Percentiles rank a stretch among this genome's conserved stretches.
phyloP scores from a whole-genome alignment of 768 basidiomycete genomes.

The Harrya chromipes region DNA sequence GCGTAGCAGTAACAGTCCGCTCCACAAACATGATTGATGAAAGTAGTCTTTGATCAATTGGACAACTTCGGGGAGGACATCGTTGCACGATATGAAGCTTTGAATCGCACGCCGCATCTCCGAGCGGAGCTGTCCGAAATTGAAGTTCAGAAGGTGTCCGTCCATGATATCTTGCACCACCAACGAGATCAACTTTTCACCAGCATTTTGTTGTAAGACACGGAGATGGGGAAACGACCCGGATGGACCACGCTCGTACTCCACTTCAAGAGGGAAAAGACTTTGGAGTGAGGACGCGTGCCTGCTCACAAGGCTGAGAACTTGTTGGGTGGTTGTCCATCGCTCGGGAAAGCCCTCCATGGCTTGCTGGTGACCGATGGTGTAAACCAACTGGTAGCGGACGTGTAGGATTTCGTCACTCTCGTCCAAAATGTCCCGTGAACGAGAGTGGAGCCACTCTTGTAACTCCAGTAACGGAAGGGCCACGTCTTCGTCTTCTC shows the following conservation, averaged over 20 bases:
- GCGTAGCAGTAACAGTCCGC: slow-evolving; percentile 31
- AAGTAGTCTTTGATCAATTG: slow-evolving; percentile 8
- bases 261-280: slow-evolving; percentile 10
- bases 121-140: slow-evolving; percentile 9
- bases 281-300: slow-evolving; percentile 9
- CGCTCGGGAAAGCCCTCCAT: slow-evolving; percentile 32
- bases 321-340: slow-evolving; percentile 33
- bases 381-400: slow-evolving; percentile 37
- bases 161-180: slow-evolving; percentile 18
- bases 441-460: slow-evolving; percentile 20
- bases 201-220: slow-evolving; percentile 13
- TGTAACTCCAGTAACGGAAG: slow-evolving; percentile 26
- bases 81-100: slow-evolving; percentile 22
- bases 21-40: slow-evolving; percentile 12
- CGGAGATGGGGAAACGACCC: slow-evolving; percentile 27
- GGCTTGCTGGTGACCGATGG: slow-evolving; percentile 28
- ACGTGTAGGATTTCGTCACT: slow-evolving; percentile 34
- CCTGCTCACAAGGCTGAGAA: slow-evolving; percentile 26
- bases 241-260: slow-evolving; percentile 9
- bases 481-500: not conserved
- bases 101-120: slow-evolving; percentile 8
- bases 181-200: slow-evolving; percentile 9
- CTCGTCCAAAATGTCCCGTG: slow-evolving; percentile 31
- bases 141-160: slow-evolving; percentile 11
- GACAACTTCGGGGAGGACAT: not conserved